Base-by-base conservation (phyloP, 768 basidiomycete species). In the Termitomyces titanicus region DNA sequence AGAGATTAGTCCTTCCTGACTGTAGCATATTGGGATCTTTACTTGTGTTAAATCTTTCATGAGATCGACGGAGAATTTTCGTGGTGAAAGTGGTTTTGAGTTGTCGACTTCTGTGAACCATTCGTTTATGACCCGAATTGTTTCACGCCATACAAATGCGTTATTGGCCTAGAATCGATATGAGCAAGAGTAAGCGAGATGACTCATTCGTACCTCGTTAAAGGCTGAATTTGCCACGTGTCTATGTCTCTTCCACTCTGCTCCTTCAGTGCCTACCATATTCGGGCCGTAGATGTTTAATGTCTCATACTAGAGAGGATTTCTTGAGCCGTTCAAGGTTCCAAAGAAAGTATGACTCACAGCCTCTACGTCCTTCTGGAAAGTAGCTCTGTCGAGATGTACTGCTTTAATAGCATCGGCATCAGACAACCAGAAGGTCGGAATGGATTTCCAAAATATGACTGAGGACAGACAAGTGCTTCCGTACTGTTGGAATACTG, bases 201-300 rank as follows among this genome's bases (percentile, higher is more conserved):
- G 13, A 15, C 24, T 8, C n/a, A 38, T 18, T 15, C 64, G 46
- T 52, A 68, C 80, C 66, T 81, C 80, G 44, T 73, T 79, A 64
- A 82, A 82, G 0, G 80, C 80, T 10, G 77, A 73, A 51, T 76
- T 79, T 20, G 77, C 67, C 0, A 78, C 68, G 10, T 62, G 64
- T 40, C 78, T 70, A 57, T 80, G 79, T 2, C 77, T 68, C 47
- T 75, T 75, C 79, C 80, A 82, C n/a, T 76, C 72, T 0, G 70
- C 50, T 6, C 72, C 77, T 47, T 78, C 79, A 0, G 64, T 61
- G 5, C 74, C 71, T 24, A 81, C 60, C 2, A 83, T 52, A 59
- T 77, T 81, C 20, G 54, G 55, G 1, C 81, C 81, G n/a, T 76
- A 79, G 38, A 80, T 70, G 47, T 76, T 75, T 46, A 80, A 38